Evolutionary conservation across 2,329 filamentous ascomycete genomes (phyloP).

Genomic region (Xylaria arbuscula): DNA sequence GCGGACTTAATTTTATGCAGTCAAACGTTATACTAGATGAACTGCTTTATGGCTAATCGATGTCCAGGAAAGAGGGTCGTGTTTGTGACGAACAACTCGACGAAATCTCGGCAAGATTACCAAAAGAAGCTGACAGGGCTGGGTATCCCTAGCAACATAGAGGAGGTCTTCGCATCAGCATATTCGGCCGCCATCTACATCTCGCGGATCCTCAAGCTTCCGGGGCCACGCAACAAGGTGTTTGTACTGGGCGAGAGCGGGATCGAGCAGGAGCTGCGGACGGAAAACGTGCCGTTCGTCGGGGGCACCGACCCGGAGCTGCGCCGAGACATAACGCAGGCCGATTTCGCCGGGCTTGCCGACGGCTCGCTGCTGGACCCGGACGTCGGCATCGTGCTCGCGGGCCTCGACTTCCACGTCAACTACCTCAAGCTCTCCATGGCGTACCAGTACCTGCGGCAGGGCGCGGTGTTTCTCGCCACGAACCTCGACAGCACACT

Average conservation of each 20-base stretch:
- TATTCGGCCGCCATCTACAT: slow-evolving; percentile 98
- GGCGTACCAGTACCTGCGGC: slow-evolving; percentile 85
- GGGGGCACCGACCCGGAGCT: slow-evolving; percentile 86
- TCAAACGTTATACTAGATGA: no score
- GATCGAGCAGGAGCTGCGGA: slow-evolving; percentile 86
- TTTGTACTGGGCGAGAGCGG: slow-evolving; percentile 92
- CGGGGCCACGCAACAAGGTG: slow-evolving; percentile 86
- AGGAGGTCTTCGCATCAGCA: slow-evolving; percentile 95
- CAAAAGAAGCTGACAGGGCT: slow-evolving; percentile 87
- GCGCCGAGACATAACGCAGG: slow-evolving; percentile 80
- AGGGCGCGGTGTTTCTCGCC: slow-evolving; percentile 86
- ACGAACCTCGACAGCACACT: slow-evolving; percentile 94
- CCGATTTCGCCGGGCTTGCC: slow-evolving; percentile 83
- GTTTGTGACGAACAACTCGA: slow-evolving; percentile 99
- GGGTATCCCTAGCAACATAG: slow-evolving; percentile 80
- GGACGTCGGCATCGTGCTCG: slow-evolving; percentile 88
- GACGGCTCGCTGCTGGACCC: slow-evolving; percentile 82
- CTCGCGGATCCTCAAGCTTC: slow-evolving; percentile 85
- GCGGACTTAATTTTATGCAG: no score
- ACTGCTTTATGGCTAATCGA: slow-evolving; percentile 1
- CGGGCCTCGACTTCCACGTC: slow-evolving; percentile 91
- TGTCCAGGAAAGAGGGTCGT: slow-evolving; percentile 84
- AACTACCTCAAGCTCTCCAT: slow-evolving; percentile 93
- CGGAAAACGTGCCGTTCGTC: slow-evolving; percentile 82
- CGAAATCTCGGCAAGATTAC: slow-evolving; percentile 93